Evolutionary conservation across 306 rosid genomes (phyloP), one percentile per base, ranked within the genome.

Genomic region (Oxytropis ochrocephala): DNA sequence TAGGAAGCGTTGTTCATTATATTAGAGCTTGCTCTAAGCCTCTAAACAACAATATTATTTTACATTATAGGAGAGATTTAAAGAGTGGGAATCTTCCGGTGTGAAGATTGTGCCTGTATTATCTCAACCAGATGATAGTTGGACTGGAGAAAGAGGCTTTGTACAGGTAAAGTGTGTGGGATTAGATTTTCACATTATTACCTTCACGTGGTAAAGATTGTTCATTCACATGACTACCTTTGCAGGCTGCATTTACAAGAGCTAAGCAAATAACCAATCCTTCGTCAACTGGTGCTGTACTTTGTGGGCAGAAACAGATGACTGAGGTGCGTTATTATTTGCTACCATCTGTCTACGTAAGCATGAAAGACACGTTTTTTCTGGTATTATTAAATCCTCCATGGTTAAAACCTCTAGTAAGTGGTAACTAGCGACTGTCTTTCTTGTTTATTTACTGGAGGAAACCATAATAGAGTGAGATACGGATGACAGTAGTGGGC

Each of bases 251-350:
- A 9, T 89, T 89, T 72, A 47, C 86, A 18, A 83, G 85, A 84
- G 87, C 87, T 5, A 89, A 91, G 88, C 78, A 84, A 80, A 75
- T 85, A 75, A 80, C 78, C 41, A 77, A 82, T 67, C 96, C 97
- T 44, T 76, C 32, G 30, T 81, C 95, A 9, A 82, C 89, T 2
- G 92, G 88, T 59, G 99, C 84, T 57, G 80, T 94, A 41, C 87
- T 94, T 18, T 87, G 96, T 33, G 99, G 99, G 70, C 99, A 94
- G 79, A 94, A 85, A 79, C 89, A 89, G 72, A 91, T 94, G 97
- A 10, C 96, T 11, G 99, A 94, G 97, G 99, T 94, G 41, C 5
- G 69, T 29, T 55, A 27, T 47, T 63, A 24, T 73, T 46, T 53
- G 44, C 46, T 0, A 44, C 62, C 14, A 39, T 57, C 74, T 32